phyloP scores from a whole-genome alignment of 1,284 basidiomycete genomes.

The Melampsora occidentalis region DNA sequence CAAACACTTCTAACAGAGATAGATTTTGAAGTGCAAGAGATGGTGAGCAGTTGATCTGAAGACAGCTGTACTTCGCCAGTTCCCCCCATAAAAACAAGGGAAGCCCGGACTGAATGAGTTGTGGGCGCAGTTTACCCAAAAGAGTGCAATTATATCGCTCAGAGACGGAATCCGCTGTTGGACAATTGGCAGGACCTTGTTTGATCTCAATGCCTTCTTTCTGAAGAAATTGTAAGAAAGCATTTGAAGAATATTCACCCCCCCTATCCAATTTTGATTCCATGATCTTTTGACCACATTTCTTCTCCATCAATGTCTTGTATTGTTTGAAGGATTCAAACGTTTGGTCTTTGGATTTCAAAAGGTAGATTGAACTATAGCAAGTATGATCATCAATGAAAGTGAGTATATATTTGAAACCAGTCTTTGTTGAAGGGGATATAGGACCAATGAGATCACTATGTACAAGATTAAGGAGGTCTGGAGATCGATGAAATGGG shows the following conservation, averaged over 20 bases:
- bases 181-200: not conserved
- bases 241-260: not conserved
- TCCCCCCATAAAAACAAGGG: not conserved
- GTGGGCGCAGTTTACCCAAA: not conserved
- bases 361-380: not conserved
- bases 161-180: not conserved
- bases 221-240: not conserved
- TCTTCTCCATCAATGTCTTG: not conserved
- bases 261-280: not conserved
- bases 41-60: not conserved
- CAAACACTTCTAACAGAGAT: not conserved
- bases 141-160: not conserved
- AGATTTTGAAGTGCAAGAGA: not conserved
- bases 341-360: not conserved
- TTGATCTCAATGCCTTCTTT: not conserved
- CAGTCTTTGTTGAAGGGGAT: not conserved
- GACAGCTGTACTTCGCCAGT: not conserved
- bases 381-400: not conserved
- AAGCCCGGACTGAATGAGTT: not conserved
- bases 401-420: not conserved
- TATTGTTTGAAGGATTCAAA: not conserved
- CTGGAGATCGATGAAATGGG: not conserved
- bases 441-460: not conserved
- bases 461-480: not conserved
- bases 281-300: not conserved